Evolutionary conservation across 768 basidiomycete genomes (phyloP).

Genomic region (Dacryopinax primogenitus): DNA sequence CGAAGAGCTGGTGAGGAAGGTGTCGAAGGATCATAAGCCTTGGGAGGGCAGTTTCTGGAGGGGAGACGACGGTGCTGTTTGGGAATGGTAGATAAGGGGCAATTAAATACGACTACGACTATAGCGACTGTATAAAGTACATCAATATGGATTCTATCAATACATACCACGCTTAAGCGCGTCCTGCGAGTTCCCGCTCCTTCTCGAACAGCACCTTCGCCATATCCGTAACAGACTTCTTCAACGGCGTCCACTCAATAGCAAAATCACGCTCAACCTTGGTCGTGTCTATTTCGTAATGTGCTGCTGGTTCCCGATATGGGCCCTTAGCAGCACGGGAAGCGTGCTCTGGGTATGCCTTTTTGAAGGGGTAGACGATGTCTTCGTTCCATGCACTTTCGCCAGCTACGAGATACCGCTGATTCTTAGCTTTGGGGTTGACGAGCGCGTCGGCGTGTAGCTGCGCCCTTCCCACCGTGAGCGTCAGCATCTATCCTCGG

Average conservation of each 20-base stretch:
- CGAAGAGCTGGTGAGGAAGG: slow-evolving; percentile 39
- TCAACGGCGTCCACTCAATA: slow-evolving; percentile 5
- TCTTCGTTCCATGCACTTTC: not conserved
- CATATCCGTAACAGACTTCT: not conserved
- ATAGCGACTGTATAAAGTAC: no score
- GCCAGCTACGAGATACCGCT: not conserved
- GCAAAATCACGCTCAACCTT: not conserved
- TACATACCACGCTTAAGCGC: not conserved
- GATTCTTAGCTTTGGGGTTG: slow-evolving; percentile 2
- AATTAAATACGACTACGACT: no score
- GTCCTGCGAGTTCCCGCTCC: not conserved
- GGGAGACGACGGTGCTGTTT: slow-evolving; percentile 40
- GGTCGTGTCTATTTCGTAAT: not conserved
- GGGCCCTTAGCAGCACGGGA: not conserved
- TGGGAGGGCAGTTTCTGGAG: slow-evolving; percentile 49
- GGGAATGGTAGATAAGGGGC: slow-evolving; percentile 50
- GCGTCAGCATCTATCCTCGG: not conserved
- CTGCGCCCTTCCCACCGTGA: not conserved
- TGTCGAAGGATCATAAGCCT: slow-evolving; percentile 28
- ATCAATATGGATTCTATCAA: not conserved
- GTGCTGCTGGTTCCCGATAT: not conserved
- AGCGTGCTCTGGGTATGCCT: not conserved
- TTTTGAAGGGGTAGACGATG: not conserved
- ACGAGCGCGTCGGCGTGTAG: not conserved
- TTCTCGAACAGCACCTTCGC: not conserved